Base-by-base conservation (phyloP, 495 filamentous ascomycete species). In the Ascodesmis nigricans region DNA sequence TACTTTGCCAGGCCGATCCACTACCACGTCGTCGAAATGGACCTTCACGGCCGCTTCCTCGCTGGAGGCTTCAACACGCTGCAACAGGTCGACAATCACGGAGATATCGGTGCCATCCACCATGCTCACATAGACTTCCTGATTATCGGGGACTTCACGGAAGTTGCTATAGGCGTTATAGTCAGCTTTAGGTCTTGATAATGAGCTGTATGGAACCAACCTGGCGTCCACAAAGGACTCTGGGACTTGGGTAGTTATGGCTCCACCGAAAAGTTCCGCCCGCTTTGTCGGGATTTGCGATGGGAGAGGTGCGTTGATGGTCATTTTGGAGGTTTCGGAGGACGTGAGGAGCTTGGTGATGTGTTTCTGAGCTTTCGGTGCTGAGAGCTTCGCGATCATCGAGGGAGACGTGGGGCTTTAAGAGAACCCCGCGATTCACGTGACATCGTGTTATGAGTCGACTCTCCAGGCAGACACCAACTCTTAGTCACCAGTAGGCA, bases 131-230 rank as follows among this genome's bases (percentile, higher is more conserved):
- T 71, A 91, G 45, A 92, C 73, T 63, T 97, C 87, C 58, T 97
- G 82, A 55, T 91, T 71, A 53, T 92, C 78, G 29, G 87, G 87
- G 25, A 97, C 70, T 60, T 84, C 70, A 52, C 87, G 80, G 53
- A 92, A 68, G 33, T 61, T 62, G 57, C 78, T 90, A 40, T 32
- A n/a, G n/a, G n/a, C n/a, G n/a, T 33, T 40, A 26, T 3, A n/a
- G 14, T 6, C 15, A 34, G 10, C 5, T 22, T 24, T 3, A 16
- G 17, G 17, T 16, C 4, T 13, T 37, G n/a, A n/a, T 33, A 35
- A 17, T 5, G 27, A 2, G 21, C 3, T 29, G 9, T 13, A 15
- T 24, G 7, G 8, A 2, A 31, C n/a, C 6, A 24, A 7, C 23
- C 13, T 9, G 24, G 80, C 51, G 40, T 93, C 87, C 15, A 75